Base-by-base conservation (phyloP, 2,329 filamentous ascomycete species). In the Dactylellina sp. region DNA sequence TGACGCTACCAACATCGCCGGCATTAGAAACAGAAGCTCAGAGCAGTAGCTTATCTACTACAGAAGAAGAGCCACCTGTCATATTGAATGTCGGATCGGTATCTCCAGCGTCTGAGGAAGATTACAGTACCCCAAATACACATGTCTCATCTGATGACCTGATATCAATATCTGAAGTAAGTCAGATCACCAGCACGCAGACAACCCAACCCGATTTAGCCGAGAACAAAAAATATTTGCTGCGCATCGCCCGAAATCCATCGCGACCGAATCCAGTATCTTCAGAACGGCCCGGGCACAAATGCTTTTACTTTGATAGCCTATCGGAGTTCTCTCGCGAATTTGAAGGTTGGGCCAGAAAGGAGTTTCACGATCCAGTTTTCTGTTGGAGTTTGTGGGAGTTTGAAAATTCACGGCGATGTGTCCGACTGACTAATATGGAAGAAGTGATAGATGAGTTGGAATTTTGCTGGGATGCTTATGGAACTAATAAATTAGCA, bases 311-410 rank as follows among this genome's bases (percentile, higher is more conserved):
- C 20, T 61, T 61, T 18, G 14, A 49, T 24, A 28, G 50, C 39
- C 14, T 61, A 2, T 14, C 35, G 1, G 57, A 61, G n/a, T 50
- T 61, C 16, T 7, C 24, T 4, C 12, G 18, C 9, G 28, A 25
- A 5, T 61, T 61, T 28, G 44, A 50, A 35, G n/a, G 18, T n/a
- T 61, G 57, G 57, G 47, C 50, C 42, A 49, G 39, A 11, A 39
- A 14, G 2, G 20, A 61, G 12, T 61, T 61, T 25, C 6, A 25
- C 6, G 42, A 61, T 37, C 57, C 57, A 9, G 1, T 22, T n/a
- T 61, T 61, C 42, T 49, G 16, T 18, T 61, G 57, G 57, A 24
- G 50, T 3, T 1, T 9, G 2, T 61, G 14, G n/a, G 42, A 39
- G 25, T 39, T 61, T 14, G 22, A 61, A 11, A 61, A 61, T 24